These are phyloP conservation scores for Lichtheimia ramosa DNA, from an alignment of 371 early-diverging fungal species.

Conservation along the genomic window DNA sequence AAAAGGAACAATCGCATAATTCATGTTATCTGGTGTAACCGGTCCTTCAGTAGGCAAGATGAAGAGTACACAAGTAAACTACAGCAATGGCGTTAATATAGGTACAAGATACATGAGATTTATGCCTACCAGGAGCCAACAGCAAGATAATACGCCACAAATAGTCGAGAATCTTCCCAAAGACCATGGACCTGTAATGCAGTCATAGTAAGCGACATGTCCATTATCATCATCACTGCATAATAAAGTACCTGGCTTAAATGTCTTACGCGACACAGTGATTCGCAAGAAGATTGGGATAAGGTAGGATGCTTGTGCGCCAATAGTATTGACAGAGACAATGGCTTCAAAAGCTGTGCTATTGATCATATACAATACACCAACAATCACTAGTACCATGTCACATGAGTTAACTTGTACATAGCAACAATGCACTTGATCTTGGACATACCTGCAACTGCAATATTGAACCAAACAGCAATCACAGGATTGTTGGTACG, in stretches of 20 bases:
- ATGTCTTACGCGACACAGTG: conserved; percentile 15
- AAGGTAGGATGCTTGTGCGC: conserved; percentile 53
- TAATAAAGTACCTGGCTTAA: not conserved
- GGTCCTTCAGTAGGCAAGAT: conserved; percentile 18
- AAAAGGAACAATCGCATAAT: conserved; percentile 53
- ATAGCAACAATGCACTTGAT: no score
- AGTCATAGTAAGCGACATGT: not conserved
- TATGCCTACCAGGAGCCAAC: conserved; percentile 61
- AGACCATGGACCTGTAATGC: conserved; percentile 53
- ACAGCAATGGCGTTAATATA: conserved; percentile 47
- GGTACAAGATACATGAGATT: conserved; percentile 22
- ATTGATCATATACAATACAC: conserved; percentile 48
- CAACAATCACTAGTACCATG: conserved; percentile 13
- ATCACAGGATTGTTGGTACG: conserved; percentile 42
- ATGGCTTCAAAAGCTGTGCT: conserved; percentile 62
- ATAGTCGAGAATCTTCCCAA: conserved; percentile 52
- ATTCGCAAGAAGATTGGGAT: conserved; percentile 28
- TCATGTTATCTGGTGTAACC: conserved; percentile 44
- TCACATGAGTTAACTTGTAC: no score
- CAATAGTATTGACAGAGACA: conserved; percentile 71
- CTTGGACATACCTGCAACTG: conserved; percentile 10
- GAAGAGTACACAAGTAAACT: conserved; percentile 27
- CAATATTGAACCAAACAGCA: conserved; percentile 50
- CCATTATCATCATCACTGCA: no score
- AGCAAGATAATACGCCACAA: conserved; percentile 44